Base-by-base conservation (phyloP, 1,284 basidiomycete species). In the Violaceomyces palustris region DNA sequence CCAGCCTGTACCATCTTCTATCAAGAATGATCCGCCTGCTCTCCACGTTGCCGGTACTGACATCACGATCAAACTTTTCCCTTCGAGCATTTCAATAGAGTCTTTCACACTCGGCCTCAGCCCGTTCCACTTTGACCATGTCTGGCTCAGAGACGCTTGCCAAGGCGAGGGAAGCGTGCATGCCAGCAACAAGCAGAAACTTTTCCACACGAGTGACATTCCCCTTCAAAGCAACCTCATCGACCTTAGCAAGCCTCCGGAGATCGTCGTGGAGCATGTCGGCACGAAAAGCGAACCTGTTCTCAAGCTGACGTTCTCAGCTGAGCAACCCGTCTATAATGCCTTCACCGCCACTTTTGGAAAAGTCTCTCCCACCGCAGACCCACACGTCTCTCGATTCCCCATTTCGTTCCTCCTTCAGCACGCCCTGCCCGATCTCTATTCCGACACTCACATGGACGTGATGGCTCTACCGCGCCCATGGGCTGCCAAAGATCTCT, bases 161-260 rank as follows among this genome's bases (percentile, higher is more conserved):
- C 76, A 76, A 27, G 81, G 81, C 52, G 64, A 75, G 7, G 86
- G 43, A 6, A 61, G 83, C 48, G 76, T 88, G 5, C 84, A 91
- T 64, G 81, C 83, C 0, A 79, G 80, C n/a, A 87, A 84, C 0
- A 76, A 75, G 9, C 88, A 91, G 74, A 87, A 87, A 55, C 77
- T 89, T 1, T 83, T 85, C 67, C 76, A 81, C 37, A 82, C 86
- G 0, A 86, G 64, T 23, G 74, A 75, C 46, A 57, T 76, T 9
- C 69, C 75, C 4, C 78, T 80, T 63, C 29, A 57, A 49, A 28
- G 69, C 37, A 11, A 57, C 46, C 28, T 82, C 77, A 81, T 73
- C 57, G 71, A 39, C 75, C 79, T 56, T 48, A 74, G 15, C 55
- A 60, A 24, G 25, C 56, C 46, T 14, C 66, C 64, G 17, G 50